Evolutionary conservation across 139 green algal species (phyloP).

Genomic region (Auxenochlorella protothecoides): DNA sequence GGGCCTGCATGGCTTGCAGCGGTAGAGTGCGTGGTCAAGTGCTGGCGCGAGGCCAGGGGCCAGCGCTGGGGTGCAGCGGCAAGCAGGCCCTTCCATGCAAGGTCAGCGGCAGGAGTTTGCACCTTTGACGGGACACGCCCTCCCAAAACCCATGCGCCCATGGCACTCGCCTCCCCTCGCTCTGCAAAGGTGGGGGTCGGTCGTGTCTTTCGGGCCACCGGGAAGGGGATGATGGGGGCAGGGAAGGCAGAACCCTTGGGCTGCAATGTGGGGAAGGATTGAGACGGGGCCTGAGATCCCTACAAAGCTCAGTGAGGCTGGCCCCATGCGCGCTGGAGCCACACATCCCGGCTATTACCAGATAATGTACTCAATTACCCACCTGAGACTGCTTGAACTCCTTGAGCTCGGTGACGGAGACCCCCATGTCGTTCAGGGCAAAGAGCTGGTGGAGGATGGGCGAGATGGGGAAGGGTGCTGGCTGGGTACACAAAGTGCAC

Average conservation of each 20-base stretch:
- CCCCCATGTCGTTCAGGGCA: conserved; percentile 62
- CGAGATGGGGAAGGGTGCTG: no score
- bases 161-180: background rate
- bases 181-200: conserved; percentile 44
- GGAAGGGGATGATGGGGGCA: conserved; percentile 38
- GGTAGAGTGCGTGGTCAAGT: background rate
- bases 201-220: conserved; percentile 28
- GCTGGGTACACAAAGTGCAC: no score
- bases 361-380: background rate
- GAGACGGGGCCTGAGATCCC: no score
- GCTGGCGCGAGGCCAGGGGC: conserved; percentile 5
- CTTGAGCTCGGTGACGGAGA: conserved; percentile 38
- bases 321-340: no score
- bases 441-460: conserved; percentile 29
- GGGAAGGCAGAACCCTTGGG: no score
- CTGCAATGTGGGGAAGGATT: no score
- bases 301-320: no score
- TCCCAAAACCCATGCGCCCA: background rate
- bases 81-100: no score
- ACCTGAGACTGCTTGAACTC: conserved; percentile 17
- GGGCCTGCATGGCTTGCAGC: conserved; percentile 22
- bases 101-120: background rate
- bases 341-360: no score
- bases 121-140: conserved; percentile 11
- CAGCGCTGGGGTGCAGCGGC: background rate